Evolutionary conservation across 192 early-diverging fungal species (phyloP).

Genomic region (Backusella circina): DNA sequence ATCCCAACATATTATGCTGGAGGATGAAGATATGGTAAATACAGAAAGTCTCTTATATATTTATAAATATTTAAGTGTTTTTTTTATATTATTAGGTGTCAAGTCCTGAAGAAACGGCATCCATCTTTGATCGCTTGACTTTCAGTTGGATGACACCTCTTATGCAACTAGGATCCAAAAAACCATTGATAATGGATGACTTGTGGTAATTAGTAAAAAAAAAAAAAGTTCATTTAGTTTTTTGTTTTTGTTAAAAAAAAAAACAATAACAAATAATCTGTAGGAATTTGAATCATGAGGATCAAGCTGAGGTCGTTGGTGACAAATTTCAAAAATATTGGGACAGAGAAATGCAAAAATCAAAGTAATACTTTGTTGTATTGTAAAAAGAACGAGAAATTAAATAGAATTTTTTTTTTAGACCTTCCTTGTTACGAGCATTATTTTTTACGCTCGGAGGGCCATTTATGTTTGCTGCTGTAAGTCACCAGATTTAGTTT

Average conservation of each 20-base stretch:
- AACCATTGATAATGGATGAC: slow-evolving; percentile 72
- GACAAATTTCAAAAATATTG: slow-evolving; percentile 60
- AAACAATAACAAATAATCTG: not conserved
- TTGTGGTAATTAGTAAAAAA: slow-evolving; percentile 41
- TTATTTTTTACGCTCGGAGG: slow-evolving; percentile 53
- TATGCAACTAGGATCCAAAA: slow-evolving; percentile 74
- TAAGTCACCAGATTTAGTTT: slow-evolving; percentile 2
- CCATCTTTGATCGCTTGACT: slow-evolving; percentile 77
- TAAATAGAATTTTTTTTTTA: slow-evolving; percentile 12
- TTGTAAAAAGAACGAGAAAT: not conserved
- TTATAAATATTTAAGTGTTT: not conserved
- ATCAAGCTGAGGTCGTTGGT: slow-evolving; percentile 57
- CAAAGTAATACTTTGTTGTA: slow-evolving; percentile 25
- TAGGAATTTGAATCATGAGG: slow-evolving; percentile 53
- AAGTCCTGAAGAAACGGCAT: slow-evolving; percentile 76
- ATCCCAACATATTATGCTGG: slow-evolving; percentile 27
- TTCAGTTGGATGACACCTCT: slow-evolving; percentile 92
- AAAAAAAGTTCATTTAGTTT: not conserved
- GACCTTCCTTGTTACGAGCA: slow-evolving; percentile 70
- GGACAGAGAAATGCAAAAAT: slow-evolving; percentile 60
- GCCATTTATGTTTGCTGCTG: slow-evolving; percentile 63
- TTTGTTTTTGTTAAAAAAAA: not conserved
- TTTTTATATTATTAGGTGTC: slow-evolving; percentile 13
- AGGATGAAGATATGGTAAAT: slow-evolving; percentile 32
- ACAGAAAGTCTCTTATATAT: not conserved